Evolutionary conservation across 345 rosid genomes (phyloP).

Genomic region (Sisymbrium irio): DNA sequence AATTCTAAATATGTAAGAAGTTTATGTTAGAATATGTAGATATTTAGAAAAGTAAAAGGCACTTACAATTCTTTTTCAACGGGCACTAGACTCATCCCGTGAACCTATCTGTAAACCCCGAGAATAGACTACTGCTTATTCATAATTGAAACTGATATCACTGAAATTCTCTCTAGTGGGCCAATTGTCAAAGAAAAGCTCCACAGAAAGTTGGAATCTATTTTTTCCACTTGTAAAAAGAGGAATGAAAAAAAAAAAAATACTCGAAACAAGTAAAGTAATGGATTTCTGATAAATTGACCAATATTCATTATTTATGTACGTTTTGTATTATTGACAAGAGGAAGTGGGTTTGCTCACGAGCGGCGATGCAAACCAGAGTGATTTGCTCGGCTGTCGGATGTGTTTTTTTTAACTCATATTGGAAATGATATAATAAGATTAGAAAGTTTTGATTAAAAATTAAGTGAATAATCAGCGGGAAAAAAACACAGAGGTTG

Average conservation of each 20-base stretch:
- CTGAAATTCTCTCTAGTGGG: slow-evolving; percentile 7
- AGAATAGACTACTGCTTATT: not conserved
- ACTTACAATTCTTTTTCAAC: not conserved
- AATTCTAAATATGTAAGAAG: too few relatives aligned
- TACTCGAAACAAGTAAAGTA: not conserved
- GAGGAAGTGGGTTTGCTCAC: slow-evolving; percentile 13
- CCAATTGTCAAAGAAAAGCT: not conserved
- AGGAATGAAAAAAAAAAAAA: not conserved
- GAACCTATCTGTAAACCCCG: not conserved
- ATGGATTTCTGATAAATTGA: not conserved
- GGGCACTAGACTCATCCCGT: slow-evolving; percentile 14
- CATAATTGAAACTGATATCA: not conserved
- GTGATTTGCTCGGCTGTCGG: slow-evolving; percentile 27
- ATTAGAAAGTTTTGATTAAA: not conserved
- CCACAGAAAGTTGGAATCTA: slow-evolving; percentile 3
- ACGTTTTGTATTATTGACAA: not conserved
- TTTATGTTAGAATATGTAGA: too few relatives aligned
- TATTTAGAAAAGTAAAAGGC: too few relatives aligned
- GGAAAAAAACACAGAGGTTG: not conserved
- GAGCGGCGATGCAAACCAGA: slow-evolving; percentile 16
- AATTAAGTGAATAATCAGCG: not conserved
- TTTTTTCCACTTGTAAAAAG: not conserved
- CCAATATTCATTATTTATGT: not conserved
- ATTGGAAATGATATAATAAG: not conserved
- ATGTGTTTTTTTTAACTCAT: not conserved